These are phyloP conservation scores for Megacollybia marginata DNA, from an alignment of 768 basidiomycete species.

Conservation along the genomic window DNA sequence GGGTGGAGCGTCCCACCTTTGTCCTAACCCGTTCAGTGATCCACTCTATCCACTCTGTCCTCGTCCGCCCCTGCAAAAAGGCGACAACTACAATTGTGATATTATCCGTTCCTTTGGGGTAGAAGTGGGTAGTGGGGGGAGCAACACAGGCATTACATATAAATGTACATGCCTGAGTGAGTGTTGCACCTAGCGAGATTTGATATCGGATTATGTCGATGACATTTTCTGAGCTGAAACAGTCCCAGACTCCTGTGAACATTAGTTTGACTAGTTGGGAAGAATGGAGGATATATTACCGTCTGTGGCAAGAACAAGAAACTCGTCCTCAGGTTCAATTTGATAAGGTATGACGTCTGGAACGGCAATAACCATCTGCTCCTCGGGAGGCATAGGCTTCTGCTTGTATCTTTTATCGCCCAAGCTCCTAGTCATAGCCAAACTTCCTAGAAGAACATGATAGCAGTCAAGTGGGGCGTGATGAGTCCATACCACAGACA, in stretches of 20 bases:
- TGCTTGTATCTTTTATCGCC: constrained; percentile 99
- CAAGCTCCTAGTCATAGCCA: constrained; percentile 89
- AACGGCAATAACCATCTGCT: constrained; percentile 92
- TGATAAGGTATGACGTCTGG: constrained; percentile 85
- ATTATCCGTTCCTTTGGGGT: constrained; percentile 93
- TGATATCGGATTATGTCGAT: constrained; percentile 85
- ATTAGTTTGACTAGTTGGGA: not conserved
- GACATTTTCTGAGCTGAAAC: constrained; percentile 86
- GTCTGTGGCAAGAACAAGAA: too few relatives aligned
- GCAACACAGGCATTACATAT: constrained; percentile 93
- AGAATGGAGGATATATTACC: constrained; percentile 41
- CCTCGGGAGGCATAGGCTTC: constrained; percentile 54
- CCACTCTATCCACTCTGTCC: constrained; percentile 91
- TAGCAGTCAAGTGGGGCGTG: not conserved
- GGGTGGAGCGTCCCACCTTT: constrained; percentile 72
- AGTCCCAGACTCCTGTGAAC: too few relatives aligned
- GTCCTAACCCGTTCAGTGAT: constrained; percentile 73
- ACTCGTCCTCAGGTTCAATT: constrained; percentile 86
- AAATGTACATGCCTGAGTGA: too few relatives aligned
- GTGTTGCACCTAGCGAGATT: too few relatives aligned
- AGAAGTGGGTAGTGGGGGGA: constrained; percentile 48
- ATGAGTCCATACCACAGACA: constrained; percentile 74
- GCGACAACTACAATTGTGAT: constrained; percentile 96
- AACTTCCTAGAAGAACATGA: constrained; percentile 3
- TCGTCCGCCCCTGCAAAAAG: constrained; percentile 75